Base-by-base conservation (phyloP, 2,329 filamentous ascomycete genomes). In the Bipolaris gigantea region DNA sequence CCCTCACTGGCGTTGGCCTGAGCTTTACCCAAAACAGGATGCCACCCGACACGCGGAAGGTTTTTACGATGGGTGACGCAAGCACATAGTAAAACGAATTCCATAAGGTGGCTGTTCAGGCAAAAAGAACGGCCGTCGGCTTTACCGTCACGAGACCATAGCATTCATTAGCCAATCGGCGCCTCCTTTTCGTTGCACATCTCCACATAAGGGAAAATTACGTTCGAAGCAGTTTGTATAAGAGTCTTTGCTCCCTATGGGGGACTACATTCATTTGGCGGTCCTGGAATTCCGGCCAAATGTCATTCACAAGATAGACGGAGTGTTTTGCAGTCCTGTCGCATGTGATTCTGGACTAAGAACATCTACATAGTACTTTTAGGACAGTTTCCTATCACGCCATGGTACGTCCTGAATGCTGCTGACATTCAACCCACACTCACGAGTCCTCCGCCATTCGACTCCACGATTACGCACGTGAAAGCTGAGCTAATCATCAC, bases 151-250 rank as follows among this genome's bases (percentile, higher is more conserved):
- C 44, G 41, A 33, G 44, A 46, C 34, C 23, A 19, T 39, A 32
- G 9, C 41, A 51, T 55, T 55, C 40, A 60, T 57, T 57, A 51
- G 57, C 47, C 42, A 50, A 55, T 55, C 34, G 19, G 44, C 48
- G 23, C 16, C 42, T 52, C 41, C 45, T 32, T 50, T 16, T 44
- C 13, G 38, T 43, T 41, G 16, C 39, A 16, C 9, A 47, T 52
- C 55, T 49, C 57, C 57, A 60, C 57, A 56, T 16, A 50, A 55
- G 57, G 57, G 48, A 35, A 27, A 60, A 53, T 48, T 39, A 27
- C 30, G 38, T 55, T 55, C 57, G 57, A 60, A 36, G 47, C 11
- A 23, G 36, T 34, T 25, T 42, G 46, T 58, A 58, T 58, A 58
- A 58, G 44, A 42, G 13, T 25, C 30, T 18, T 36, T 25, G 54